Evolutionary conservation across 768 basidiomycete species (phyloP).

Genomic region (Exsudoporus frostii): DNA sequence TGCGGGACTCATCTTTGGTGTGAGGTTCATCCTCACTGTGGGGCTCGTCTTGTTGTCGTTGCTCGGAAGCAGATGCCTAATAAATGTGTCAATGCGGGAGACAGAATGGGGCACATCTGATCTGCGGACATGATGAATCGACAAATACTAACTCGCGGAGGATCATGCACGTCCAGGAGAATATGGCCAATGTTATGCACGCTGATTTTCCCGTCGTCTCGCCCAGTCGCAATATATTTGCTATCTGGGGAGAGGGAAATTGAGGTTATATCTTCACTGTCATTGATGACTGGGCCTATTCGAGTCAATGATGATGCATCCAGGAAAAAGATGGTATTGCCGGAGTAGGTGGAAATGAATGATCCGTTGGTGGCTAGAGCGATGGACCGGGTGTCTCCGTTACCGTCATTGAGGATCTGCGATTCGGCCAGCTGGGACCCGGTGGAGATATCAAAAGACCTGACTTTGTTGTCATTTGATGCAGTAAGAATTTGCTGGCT

Average conservation of each 20-base stretch:
- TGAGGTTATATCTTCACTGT: not conserved
- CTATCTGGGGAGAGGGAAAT: not conserved
- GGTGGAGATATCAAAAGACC: not conserved
- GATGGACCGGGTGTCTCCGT: not conserved
- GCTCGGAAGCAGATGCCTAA: not conserved
- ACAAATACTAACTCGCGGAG: not conserved
- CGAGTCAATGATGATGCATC: not conserved
- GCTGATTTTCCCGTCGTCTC: not conserved
- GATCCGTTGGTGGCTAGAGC: not conserved
- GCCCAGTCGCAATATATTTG: not conserved
- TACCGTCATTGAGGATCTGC: not conserved
- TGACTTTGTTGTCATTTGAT: not conserved
- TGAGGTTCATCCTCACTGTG: not conserved
- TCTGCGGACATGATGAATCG: no score
- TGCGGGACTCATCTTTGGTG: no score
- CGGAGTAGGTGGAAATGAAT: not conserved
- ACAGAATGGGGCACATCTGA: not conserved
- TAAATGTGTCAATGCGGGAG: not conserved
- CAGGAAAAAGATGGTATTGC: not conserved
- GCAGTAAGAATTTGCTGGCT: not conserved
- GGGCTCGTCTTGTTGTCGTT: not conserved
- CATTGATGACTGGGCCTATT: not conserved
- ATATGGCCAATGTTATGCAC: not conserved
- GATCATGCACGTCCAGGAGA: no score
- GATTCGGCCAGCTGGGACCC: not conserved